Percentiles rank a stretch among this genome's conserved stretches.
These are phyloP conservation scores for Lanmaoa pseudosensibilis DNA, from an alignment of 768 basidiomycete species.

Conservation along the genomic window DNA sequence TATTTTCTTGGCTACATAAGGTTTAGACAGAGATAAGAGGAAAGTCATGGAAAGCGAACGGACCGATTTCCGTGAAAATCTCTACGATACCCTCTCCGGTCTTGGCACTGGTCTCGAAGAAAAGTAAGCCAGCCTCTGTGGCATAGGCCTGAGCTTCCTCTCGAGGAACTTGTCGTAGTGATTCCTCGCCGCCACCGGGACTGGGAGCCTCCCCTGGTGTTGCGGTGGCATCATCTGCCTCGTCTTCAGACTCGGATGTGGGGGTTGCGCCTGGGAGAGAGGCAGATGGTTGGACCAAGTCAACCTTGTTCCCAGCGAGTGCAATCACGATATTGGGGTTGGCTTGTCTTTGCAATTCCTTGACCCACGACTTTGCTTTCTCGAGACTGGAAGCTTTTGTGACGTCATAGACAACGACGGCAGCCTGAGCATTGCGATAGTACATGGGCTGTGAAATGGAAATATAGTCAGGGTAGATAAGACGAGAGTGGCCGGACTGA, in stretches of 20 bases:
- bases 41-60: slow-evolving; percentile 21
- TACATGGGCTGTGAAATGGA: slow-evolving; percentile 80
- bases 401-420: slow-evolving; percentile 97
- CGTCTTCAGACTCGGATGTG: slow-evolving; percentile 76
- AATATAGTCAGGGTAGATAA: slow-evolving; percentile 8
- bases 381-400: slow-evolving; percentile 95
- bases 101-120: slow-evolving; percentile 98
- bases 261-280: slow-evolving; percentile 49
- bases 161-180: slow-evolving; percentile 82
- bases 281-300: slow-evolving; percentile 73
- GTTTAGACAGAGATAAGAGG: neutral
- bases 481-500: slow-evolving; percentile 39
- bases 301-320: slow-evolving; percentile 95
- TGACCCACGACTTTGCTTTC: slow-evolving; percentile 99
- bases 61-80: slow-evolving; percentile 98
- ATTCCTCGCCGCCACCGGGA: slow-evolving; percentile 59
- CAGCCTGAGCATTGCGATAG: slow-evolving; percentile 96
- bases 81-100: slow-evolving; percentile 94
- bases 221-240: slow-evolving; percentile 89
- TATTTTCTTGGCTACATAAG: slow-evolving; percentile 67
- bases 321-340: slow-evolving; percentile 99
- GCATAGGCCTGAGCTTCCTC: slow-evolving; percentile 98
- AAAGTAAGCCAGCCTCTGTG: slow-evolving; percentile 87
- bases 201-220: slow-evolving; percentile 71
- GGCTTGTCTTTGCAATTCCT: slow-evolving; percentile 97